Evolutionary conservation across 495 filamentous ascomycete species (phyloP).

Genomic region (Podospora conica): DNA sequence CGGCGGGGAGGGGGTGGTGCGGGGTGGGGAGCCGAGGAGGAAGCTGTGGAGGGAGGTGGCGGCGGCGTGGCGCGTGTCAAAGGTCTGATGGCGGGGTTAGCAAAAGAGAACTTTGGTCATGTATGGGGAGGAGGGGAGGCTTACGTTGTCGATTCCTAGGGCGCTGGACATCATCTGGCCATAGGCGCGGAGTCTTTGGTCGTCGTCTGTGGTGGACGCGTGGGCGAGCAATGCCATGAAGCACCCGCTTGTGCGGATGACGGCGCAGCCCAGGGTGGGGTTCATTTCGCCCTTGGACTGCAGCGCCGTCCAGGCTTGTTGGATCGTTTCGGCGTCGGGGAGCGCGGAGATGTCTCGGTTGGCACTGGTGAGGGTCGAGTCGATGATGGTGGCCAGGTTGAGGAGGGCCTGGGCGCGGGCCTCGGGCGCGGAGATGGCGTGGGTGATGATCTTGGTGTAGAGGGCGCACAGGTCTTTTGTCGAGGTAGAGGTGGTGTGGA

Average conservation of each 20-base stretch:
- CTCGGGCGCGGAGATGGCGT: conserved; percentile 25
- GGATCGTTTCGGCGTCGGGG: conserved; percentile 18
- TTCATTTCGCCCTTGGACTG: conserved; percentile 31
- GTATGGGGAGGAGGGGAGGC: conserved; percentile 5
- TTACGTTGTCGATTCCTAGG: conserved; percentile 40
- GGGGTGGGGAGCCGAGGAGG: conserved; percentile 9
- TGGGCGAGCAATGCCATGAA: conserved; percentile 30
- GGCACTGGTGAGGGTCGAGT: conserved; percentile 15
- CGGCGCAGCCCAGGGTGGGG: conserved; percentile 38
- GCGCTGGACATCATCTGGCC: conserved; percentile 39
- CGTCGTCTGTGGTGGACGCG: not conserved
- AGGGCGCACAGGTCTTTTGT: conserved; percentile 20
- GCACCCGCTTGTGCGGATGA: conserved; percentile 39
- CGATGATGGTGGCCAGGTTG: conserved; percentile 33
- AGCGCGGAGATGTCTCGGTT: conserved; percentile 8
- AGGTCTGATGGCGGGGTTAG: conserved; percentile 42
- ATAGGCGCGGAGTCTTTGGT: conserved; percentile 31
- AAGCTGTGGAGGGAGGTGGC: conserved; percentile 35
- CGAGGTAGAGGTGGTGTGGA: conserved; percentile 19
- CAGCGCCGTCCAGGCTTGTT: conserved; percentile 28
- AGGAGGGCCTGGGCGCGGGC: conserved; percentile 31
- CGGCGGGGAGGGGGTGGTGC: conserved; percentile 18
- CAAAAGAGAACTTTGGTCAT: too few relatives aligned
- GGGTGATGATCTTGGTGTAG: conserved; percentile 21
- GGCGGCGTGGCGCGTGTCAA: conserved; percentile 58